These are phyloP conservation scores for Middelhovenomyces tepae DNA, from an alignment of 805 yeast genomes.

Conservation along the genomic window DNA sequence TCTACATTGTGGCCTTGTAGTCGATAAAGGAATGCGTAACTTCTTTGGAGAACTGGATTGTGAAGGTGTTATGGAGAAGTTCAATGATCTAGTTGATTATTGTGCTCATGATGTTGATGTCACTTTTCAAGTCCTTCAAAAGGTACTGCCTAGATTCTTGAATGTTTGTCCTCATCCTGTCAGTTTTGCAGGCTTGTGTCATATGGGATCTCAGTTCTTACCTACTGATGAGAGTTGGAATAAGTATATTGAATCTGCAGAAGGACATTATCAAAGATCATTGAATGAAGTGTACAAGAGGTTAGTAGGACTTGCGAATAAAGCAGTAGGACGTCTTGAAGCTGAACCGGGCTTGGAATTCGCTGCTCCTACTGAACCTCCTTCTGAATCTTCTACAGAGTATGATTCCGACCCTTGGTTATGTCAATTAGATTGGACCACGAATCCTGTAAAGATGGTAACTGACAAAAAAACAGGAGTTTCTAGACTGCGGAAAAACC, in stretches of 20 bases:
- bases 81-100: slow-evolving; percentile 58
- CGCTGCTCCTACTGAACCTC: too few relatives aligned
- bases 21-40: slow-evolving; percentile 65
- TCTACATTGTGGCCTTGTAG: slow-evolving; percentile 59
- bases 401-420: slow-evolving; percentile 76
- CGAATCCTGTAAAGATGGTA: slow-evolving; percentile 48
- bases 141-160: slow-evolving; percentile 61
- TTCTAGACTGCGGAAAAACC: slow-evolving; percentile 41
- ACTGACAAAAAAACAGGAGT: slow-evolving; percentile 54
- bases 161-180: slow-evolving; percentile 85
- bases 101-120: slow-evolving; percentile 80
- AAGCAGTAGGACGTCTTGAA: slow-evolving; percentile 42
- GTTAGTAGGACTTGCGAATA: slow-evolving; percentile 51
- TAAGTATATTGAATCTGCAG: slow-evolving; percentile 60
- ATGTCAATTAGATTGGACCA: slow-evolving; percentile 80
- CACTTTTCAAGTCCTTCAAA: slow-evolving; percentile 60
- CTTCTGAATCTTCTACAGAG: slow-evolving; percentile 35
- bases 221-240: slow-evolving; percentile 76
- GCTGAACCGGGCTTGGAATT: too few relatives aligned
- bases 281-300: slow-evolving; percentile 48
- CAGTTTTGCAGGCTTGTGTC: slow-evolving; percentile 77
- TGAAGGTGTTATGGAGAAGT: slow-evolving; percentile 43
- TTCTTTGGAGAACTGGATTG: slow-evolving; percentile 49
- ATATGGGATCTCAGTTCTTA: slow-evolving; percentile 61
- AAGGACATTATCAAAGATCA: slow-evolving; percentile 52